phyloP scores from a whole-genome alignment of 2,329 filamentous ascomycete species.

The Cryphonectria naterciae region DNA sequence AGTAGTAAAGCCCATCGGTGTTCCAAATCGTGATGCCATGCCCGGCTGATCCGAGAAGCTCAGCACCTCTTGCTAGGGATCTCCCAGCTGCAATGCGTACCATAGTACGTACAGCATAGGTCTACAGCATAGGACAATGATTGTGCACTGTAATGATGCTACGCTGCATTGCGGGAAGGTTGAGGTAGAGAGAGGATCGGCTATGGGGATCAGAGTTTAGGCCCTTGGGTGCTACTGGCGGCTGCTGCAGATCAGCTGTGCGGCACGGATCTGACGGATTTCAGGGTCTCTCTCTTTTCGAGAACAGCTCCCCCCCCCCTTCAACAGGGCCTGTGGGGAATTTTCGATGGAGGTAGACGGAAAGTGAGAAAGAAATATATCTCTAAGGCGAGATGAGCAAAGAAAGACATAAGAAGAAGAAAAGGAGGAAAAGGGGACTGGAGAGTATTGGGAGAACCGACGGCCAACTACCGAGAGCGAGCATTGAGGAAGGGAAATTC shows the following conservation, averaged over 20 bases:
- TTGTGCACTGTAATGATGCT: no score
- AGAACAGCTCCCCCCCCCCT: background rate
- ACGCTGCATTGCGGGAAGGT: no score
- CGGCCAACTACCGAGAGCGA: slow-evolving; percentile 1
- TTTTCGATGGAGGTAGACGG: background rate
- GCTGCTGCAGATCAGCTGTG: background rate
- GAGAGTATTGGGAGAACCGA: background rate
- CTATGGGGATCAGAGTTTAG: background rate
- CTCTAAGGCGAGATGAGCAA: background rate
- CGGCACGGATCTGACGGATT: background rate
- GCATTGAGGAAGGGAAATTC: background rate
- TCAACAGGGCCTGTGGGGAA: background rate
- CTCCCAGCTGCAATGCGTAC: background rate
- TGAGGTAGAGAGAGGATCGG: background rate
- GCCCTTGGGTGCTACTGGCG: background rate
- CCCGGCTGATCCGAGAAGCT: background rate
- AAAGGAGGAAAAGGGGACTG: background rate
- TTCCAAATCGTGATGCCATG: background rate
- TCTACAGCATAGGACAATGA: background rate
- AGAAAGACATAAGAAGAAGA: background rate
- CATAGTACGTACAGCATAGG: background rate
- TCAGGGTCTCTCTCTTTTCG: slow-evolving; percentile 5
- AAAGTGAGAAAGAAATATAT: background rate
- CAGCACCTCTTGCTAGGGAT: background rate
- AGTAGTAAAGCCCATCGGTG: background rate